Base-by-base conservation (phyloP, 1,284 basidiomycete genomes). In the Waitea zeae region DNA sequence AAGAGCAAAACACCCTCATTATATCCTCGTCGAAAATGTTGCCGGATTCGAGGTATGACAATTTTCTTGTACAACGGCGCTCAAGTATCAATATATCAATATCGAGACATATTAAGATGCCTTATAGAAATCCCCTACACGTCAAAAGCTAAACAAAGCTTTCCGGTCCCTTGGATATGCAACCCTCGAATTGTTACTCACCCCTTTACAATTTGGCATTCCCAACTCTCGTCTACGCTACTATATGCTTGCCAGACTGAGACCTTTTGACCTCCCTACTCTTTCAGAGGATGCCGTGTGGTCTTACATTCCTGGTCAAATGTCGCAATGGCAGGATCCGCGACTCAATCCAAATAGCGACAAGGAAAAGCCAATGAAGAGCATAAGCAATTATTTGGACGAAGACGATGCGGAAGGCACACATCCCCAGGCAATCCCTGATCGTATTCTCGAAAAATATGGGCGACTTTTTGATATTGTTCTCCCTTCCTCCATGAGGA, bases 141-240 rank as follows among this genome's bases (percentile, higher is more conserved):
- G 76, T 26, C 50, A 58, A 38, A 54, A 62, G 6, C 51, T 81
- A 15, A 42, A 73, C 2, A 54, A 57, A 7, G 60, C 56, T 3
- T 55, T 84, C 5, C 51, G 49, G 18, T 51, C 47, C 1, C 56
- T 75, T 3, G 65, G 64, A 19, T 83, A 83, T 47, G 47, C 47
- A n/a, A 62, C 57, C 0, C 43, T 58, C 13, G 79, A 84, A 48
- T 56, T 81, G 17, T 56, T 78, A 12, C 51, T 84, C 30, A 81
- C 71, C 18, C 81, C 80, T 1, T 51, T 81, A 3, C 80, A 83
- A 47, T 79, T 77, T 41, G 70, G 72, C 14, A 70, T 82, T 17
- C 80, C 81, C 4, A 84, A 83, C 46, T 83, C 81, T 12, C 68
- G 79, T 13, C 52, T 80, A 36, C 63, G 81, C 20, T 84, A 83